These are phyloP conservation scores for Pleurotus ostreatus DNA, from an alignment of 768 basidiomycete genomes.

Conservation along the genomic window DNA sequence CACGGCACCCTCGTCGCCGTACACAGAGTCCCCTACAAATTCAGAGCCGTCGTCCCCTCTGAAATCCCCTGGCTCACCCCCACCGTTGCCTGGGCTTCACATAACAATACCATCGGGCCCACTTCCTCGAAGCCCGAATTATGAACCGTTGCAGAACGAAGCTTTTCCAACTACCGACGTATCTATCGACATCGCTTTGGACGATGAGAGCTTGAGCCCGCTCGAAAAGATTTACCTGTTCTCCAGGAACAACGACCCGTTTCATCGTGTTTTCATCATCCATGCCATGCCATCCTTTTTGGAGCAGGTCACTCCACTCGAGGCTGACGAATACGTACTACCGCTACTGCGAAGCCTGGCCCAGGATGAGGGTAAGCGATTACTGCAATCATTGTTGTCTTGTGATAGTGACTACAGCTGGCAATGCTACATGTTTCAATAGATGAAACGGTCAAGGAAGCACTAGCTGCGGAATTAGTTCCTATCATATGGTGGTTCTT, in stretches of 20 bases:
- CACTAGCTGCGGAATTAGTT: conserved; percentile 76
- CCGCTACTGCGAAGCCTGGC: conserved; percentile 85
- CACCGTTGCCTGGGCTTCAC: conserved; percentile 12
- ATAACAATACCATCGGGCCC: conserved; percentile 20
- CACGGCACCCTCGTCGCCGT: conserved; percentile 46
- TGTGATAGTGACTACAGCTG: conserved; percentile 8
- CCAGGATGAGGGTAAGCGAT: conserved; percentile 72
- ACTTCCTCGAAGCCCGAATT: conserved; percentile 6
- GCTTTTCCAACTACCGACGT: conserved; percentile 32
- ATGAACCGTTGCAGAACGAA: conserved; percentile 25
- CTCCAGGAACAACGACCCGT: conserved; percentile 65
- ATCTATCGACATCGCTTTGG: conserved; percentile 41
- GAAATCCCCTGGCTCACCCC: conserved; percentile 16
- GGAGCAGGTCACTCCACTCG: conserved; percentile 70
- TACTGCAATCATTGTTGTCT: neutral
- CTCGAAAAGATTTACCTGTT: conserved; percentile 93
- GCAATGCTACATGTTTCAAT: conserved; percentile 8
- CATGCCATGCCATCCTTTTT: conserved; percentile 80
- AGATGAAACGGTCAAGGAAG: conserved; percentile 90
- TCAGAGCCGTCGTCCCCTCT: conserved; percentile 25
- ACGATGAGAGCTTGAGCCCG: conserved; percentile 78
- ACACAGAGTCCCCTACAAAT: conserved; percentile 30
- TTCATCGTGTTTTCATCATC: conserved; percentile 74
- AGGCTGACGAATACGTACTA: conserved; percentile 90
- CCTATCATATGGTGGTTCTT: conserved; percentile 93